Evolutionary conservation across 805 yeast genomes (phyloP), one percentile per base, ranked within the genome.

Genomic region (Saccharomycopsis capsularis): DNA sequence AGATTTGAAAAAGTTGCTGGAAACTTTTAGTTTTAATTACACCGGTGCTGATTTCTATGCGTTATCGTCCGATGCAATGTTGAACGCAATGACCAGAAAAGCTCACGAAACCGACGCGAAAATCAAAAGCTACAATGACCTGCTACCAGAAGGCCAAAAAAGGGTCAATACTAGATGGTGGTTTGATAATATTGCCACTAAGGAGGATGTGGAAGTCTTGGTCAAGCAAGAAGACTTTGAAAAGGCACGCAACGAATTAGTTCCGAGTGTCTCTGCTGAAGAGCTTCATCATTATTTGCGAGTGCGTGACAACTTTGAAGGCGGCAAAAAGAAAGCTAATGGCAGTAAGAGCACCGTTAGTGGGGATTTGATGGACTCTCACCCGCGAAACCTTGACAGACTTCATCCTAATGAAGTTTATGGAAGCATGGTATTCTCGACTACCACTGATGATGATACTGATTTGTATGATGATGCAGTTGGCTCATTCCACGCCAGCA

Each of bases 31-130:
- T 0, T 88, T 81, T 61, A 88, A 87, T n/a, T 90, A 80, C 61
- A 91, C 99, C 0, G 99, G 99, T 55, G 99, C 99, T 3, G 99
- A 93, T 64, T 91, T 93, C 66, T 93, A 93, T 65, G 99, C 98
- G 0, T 68, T 93, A 51, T 88, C 97, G 61, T 85, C 95, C 0
- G 98, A 93, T 65, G 86, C 98, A 0, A 88, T 91, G 93, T 73
- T 91, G 57, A 88, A 88, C 64, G 96, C 98, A 1, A 91, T 93
- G 97, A 85, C 93, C 1, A 70, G 98, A 56, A 80, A 83, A 0
- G 96, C 98, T 1, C 71, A 71, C 6, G 78, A 74, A 32, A 88
- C 85, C 15, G 98, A 93, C 59, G 58, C 55, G 1, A 83, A 82
- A 60, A 74, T 90, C 30, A 66, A 68, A 32, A 53, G 57, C 24